Evolutionary conservation across 306 rosid species (phyloP).

Genomic region (Heteromeles arbutifolia): DNA sequence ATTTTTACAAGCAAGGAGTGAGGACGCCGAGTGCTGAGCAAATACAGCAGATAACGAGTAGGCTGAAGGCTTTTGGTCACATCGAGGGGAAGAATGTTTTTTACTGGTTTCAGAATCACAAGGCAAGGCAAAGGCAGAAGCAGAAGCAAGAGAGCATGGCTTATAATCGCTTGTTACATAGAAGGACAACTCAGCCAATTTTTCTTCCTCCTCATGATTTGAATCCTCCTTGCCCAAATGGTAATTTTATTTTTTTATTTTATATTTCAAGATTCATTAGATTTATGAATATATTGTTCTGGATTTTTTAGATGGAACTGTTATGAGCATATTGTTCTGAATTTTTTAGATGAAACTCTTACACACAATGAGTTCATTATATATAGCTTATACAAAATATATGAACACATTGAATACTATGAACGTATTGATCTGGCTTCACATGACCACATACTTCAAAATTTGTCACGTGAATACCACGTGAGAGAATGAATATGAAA

Average conservation of each 20-base stretch:
- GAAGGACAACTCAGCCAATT: conserved; percentile 8
- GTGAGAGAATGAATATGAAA: no score
- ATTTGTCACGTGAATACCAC: no score
- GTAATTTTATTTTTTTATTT: conserved; percentile 11
- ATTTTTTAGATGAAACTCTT: no score
- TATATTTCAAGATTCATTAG: not conserved
- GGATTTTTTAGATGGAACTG: no score
- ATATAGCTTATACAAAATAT: no score
- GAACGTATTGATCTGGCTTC: no score
- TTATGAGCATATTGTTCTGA: not conserved
- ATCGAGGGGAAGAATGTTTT: conserved; percentile 95
- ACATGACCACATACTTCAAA: no score
- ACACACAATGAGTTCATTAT: no score
- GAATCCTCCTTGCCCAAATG: conserved; percentile 35
- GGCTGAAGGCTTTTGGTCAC: conserved; percentile 61
- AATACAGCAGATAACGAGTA: conserved; percentile 63
- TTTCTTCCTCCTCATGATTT: conserved; percentile 17
- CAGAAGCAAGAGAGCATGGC: conserved; percentile 70
- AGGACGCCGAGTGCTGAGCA: conserved; percentile 80
- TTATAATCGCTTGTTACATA: conserved; percentile 45
- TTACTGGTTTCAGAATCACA: conserved; percentile 97
- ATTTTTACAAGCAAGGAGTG: conserved; percentile 69
- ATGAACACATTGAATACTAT: no score
- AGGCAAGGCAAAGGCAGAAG: conserved; percentile 87
- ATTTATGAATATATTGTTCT: not conserved